A percentile compares a stretch with the other conserved stretches of the same genome.
Evolutionary conservation across 2,329 filamentous ascomycete species (phyloP).

Genomic region (Endocalyx cinctus): DNA sequence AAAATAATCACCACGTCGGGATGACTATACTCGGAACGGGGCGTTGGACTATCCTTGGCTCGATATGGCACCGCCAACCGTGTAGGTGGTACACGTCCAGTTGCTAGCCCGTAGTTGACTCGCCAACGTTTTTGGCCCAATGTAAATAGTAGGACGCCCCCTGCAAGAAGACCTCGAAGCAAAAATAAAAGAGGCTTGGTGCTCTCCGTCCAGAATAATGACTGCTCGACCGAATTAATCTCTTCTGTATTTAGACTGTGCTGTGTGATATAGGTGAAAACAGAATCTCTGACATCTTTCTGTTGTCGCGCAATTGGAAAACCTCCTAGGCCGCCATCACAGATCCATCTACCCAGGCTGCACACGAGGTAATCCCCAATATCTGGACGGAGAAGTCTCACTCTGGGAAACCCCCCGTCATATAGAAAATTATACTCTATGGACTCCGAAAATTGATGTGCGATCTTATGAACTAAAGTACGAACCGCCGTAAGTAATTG

Average conservation of each 20-base stretch:
- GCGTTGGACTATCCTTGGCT: neutral
- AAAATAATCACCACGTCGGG: neutral
- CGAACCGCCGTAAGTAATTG: constrained; percentile 42
- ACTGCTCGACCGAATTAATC: neutral
- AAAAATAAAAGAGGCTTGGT: neutral
- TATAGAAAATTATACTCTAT: constrained; percentile 35
- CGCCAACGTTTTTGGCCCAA: neutral
- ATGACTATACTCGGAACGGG: neutral
- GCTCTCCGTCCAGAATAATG: neutral
- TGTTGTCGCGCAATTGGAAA: neutral
- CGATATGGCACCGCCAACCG: too few species aligned
- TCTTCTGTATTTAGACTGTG: neutral
- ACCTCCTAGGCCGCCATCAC: neutral
- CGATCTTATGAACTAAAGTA: constrained; percentile 22
- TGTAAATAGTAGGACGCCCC: neutral
- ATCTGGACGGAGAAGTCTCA: neutral
- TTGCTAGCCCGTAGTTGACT: neutral
- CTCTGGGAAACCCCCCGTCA: constrained; percentile 36
- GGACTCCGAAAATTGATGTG: constrained; percentile 26
- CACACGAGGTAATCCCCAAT: neutral
- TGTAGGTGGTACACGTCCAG: neutral
- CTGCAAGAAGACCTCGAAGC: neutral
- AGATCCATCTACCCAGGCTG: neutral
- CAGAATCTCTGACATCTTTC: neutral
- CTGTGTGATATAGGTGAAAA: neutral